Conservation (phyloP, 805 yeast species). For the Candida maesae region DNA sequence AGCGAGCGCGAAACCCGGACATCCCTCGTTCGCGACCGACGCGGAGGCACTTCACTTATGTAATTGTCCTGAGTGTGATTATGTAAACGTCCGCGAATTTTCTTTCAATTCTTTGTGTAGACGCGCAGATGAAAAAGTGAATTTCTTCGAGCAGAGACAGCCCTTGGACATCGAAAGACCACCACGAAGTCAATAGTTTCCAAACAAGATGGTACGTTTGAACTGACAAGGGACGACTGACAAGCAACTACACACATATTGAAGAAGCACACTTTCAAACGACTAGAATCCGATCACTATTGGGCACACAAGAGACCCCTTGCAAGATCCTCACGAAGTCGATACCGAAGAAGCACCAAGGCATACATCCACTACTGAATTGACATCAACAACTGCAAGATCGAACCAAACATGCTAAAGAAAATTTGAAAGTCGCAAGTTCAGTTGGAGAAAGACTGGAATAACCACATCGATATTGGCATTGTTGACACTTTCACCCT, state of each 20-base stretch:
- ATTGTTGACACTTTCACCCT: no score
- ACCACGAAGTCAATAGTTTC: conserved; percentile 9
- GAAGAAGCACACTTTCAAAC: no score
- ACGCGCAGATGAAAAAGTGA: conserved; percentile 19
- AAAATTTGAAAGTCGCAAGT: no score
- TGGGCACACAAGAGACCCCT: not conserved
- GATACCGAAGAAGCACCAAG: no score
- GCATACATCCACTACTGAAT: no score
- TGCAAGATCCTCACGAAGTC: no score
- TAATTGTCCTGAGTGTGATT: not conserved
- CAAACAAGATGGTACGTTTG: conserved; percentile 20
- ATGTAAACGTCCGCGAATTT: conserved; percentile 7
- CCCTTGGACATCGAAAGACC: not conserved
- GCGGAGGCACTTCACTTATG: not conserved
- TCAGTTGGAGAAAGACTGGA: no score
- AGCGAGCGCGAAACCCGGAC: not conserved
- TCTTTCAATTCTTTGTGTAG: conserved; percentile 2
- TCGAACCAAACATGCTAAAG: no score
- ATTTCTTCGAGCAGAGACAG: conserved; percentile 14
- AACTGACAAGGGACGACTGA: not conserved
- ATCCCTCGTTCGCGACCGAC: not conserved
- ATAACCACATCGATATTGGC: no score
- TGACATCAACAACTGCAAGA: no score
- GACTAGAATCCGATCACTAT: no score
- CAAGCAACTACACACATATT: not conserved